Evolutionary conservation across 805 yeast genomes (phyloP).

Genomic region (Ogataea neopini): DNA sequence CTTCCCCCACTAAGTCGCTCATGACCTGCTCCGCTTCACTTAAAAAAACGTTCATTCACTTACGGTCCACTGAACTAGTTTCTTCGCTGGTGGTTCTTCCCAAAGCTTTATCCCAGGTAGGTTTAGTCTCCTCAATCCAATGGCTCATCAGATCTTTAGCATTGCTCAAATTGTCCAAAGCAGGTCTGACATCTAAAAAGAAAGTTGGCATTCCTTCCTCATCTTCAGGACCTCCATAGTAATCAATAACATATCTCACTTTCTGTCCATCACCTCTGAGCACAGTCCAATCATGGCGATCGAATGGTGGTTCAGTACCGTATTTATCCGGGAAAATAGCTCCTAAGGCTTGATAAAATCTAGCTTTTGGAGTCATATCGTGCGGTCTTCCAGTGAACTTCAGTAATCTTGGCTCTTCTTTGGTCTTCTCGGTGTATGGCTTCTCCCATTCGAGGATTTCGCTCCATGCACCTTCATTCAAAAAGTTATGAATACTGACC

Average conservation of each 20-base stretch:
- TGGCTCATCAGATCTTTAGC: constrained; percentile 68
- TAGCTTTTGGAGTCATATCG: constrained; percentile 84
- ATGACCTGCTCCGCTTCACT: too few species aligned
- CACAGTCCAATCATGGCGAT: constrained; percentile 98
- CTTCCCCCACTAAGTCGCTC: too few species aligned
- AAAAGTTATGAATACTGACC: constrained; percentile 95
- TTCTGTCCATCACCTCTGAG: constrained; percentile 68
- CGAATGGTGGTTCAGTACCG: constrained; percentile 86
- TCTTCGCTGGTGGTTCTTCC: too few species aligned
- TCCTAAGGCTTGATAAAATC: constrained; percentile 62
- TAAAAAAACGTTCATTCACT: too few species aligned
- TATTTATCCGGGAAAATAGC: constrained; percentile 70
- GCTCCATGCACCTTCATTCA: constrained; percentile 97
- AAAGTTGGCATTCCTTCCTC: constrained; percentile 88
- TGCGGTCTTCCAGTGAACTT: constrained; percentile 92
- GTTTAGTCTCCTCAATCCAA: constrained; percentile 54
- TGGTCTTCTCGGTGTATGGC: constrained; percentile 56
- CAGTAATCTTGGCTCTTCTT: constrained; percentile 70
- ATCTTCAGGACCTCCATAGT: constrained; percentile 91
- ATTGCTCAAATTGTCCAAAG: constrained; percentile 66
- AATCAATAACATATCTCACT: constrained; percentile 92
- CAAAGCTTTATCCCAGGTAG: constrained; percentile 70
- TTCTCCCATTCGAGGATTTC: constrained; percentile 92
- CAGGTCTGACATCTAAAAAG: constrained; percentile 93
- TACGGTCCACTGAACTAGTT: too few species aligned